A percentile compares a stretch with the other conserved stretches of the same genome.
Evolutionary conservation across 192 early-diverging fungal species (phyloP).

Genomic region (Mortierella antarctica): DNA sequence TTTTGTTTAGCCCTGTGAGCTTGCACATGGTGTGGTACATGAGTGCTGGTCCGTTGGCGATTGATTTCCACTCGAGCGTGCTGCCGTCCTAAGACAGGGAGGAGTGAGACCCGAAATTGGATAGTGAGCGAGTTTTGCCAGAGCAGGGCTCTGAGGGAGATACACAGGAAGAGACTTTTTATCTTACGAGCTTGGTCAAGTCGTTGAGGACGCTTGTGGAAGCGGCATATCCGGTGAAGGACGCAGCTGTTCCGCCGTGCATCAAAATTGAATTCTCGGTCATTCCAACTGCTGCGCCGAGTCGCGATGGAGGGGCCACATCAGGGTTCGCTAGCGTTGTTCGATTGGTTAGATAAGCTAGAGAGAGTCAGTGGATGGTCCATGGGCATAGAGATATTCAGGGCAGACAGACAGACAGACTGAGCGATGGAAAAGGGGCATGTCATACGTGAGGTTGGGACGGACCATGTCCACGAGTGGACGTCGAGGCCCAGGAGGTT

Average conservation of each 20-base stretch:
- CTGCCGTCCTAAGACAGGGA: constrained; percentile 44
- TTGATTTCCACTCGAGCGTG: constrained; percentile 63
- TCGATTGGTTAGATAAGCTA: not conserved
- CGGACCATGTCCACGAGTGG: constrained; percentile 57
- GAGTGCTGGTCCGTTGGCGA: constrained; percentile 64
- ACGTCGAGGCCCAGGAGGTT: constrained; percentile 56
- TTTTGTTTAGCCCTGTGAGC: constrained; percentile 61
- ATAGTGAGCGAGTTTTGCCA: no score
- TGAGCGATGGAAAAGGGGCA: not conserved
- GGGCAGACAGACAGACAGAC: not conserved
- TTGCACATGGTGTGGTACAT: constrained; percentile 66
- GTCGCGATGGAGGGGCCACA: constrained; percentile 18
- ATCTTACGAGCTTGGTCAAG: constrained; percentile 25
- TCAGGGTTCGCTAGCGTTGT: constrained; percentile 26
- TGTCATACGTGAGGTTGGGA: constrained; percentile 56
- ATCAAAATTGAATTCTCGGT: constrained; percentile 18
- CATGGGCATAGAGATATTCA: not conserved
- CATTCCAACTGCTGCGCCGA: constrained; percentile 36
- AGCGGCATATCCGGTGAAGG: constrained; percentile 8
- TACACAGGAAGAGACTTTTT: no score
- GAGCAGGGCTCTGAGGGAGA: no score
- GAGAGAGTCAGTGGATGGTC: not conserved
- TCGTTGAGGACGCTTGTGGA: constrained; percentile 18
- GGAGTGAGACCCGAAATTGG: not conserved
- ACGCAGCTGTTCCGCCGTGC: constrained; percentile 28